phyloP scores from a whole-genome alignment of 1,284 basidiomycete species.

The Ceratobasidium sp. region DNA sequence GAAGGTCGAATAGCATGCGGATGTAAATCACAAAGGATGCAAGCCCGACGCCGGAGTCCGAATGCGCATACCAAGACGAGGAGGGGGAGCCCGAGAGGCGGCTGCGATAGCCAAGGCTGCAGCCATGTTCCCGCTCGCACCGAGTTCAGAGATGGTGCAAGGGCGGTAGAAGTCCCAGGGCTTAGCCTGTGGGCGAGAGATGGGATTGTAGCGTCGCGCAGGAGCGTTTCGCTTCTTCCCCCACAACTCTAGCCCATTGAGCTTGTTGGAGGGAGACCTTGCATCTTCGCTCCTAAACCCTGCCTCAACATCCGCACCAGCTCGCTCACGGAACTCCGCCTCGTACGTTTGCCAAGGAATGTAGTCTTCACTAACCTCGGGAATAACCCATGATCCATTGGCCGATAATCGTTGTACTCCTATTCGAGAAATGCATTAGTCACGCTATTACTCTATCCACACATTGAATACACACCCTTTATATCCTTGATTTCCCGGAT shows the following conservation, averaged over 20 bases:
- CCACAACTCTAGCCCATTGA: too few relatives aligned
- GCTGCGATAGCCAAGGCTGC: constrained; percentile 3
- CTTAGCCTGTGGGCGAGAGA: neutral
- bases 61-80: neutral
- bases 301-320: neutral
- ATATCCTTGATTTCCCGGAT: constrained; percentile 36
- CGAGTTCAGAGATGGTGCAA: constrained; percentile 11
- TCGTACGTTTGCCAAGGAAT: constrained; percentile 13
- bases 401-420: constrained; percentile 7
- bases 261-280: too few relatives aligned
- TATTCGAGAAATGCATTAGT: neutral
- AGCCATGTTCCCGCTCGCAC: constrained; percentile 12
- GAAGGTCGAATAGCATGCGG: neutral
- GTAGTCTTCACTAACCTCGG: constrained; percentile 36
- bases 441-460: neutral
- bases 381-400: constrained; percentile 32
- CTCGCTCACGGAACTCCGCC: constrained; percentile 10
- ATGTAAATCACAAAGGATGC: constrained; percentile 8
- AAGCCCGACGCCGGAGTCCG: neutral
- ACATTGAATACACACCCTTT: constrained; percentile 26
- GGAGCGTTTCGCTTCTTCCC: too few relatives aligned
- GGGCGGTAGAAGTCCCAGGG: constrained; percentile 17
- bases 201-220: too few relatives aligned
- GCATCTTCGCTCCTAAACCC: too few relatives aligned
- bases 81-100: constrained; percentile 5